Evolutionary conservation across 495 filamentous ascomycete species (phyloP).

Genomic region (Podospora australis): DNA sequence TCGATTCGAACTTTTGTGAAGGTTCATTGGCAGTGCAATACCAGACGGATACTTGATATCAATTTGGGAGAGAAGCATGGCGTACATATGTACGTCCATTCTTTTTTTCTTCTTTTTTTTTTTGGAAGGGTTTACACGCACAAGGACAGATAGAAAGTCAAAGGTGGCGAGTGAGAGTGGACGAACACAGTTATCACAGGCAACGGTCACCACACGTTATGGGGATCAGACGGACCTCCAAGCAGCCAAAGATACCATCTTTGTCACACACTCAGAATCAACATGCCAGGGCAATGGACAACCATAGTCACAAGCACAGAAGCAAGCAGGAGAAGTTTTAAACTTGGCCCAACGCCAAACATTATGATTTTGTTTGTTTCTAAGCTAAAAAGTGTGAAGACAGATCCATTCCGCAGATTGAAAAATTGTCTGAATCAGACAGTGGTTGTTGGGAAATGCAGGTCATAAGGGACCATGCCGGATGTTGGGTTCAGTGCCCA

Average conservation of each 20-base stretch:
- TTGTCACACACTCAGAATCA: no score
- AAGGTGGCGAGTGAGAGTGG: no score
- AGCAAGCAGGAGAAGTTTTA: not conserved
- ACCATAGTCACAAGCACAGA: not conserved
- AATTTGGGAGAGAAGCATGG: no score
- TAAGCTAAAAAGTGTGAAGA: not conserved
- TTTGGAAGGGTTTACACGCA: no score
- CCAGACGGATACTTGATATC: not conserved
- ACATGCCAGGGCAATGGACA: no score
- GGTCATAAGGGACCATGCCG: not conserved
- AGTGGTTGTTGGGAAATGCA: conserved; percentile 4
- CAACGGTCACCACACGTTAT: no score
- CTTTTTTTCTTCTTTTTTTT: no score
- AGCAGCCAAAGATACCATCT: not conserved
- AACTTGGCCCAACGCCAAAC: conserved; percentile 1
- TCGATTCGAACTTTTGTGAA: not conserved
- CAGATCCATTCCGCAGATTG: not conserved
- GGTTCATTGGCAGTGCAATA: not conserved
- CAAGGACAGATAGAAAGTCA: no score
- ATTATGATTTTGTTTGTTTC: not conserved
- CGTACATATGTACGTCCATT: no score
- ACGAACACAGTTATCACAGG: no score
- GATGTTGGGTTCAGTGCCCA: not conserved
- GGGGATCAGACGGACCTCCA: not conserved
- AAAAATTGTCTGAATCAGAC: not conserved